Conservation (phyloP, 306 rosid genomes). For the Dicorynia guianensis region DNA sequence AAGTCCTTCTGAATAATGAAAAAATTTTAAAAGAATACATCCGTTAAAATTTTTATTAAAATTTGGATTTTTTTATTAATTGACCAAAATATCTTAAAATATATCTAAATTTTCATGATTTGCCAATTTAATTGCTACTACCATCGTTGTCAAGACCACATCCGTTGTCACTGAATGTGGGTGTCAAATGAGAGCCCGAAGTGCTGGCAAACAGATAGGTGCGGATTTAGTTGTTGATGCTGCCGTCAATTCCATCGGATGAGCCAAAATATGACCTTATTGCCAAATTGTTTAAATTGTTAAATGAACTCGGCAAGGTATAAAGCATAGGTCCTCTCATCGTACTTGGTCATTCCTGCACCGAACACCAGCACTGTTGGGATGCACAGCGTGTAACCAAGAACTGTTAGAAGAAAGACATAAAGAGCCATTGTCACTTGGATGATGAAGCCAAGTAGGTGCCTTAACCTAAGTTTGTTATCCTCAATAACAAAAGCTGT, state of each 20-base stretch:
- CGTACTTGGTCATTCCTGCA: slow-evolving; percentile 48
- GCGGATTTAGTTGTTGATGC: background rate
- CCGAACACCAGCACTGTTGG: slow-evolving; percentile 36
- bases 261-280: background rate
- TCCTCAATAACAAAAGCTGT: slow-evolving; percentile 54
- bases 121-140: too few relatives aligned
- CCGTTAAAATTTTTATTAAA: too few relatives aligned
- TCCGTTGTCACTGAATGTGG: background rate
- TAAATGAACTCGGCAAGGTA: slow-evolving; percentile 50
- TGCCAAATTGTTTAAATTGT: slow-evolving; percentile 37
- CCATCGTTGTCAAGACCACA: background rate
- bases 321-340: slow-evolving; percentile 44
- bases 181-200: background rate
- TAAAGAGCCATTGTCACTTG: slow-evolving; percentile 24
- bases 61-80: too few relatives aligned
- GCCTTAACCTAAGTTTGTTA: slow-evolving; percentile 50
- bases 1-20: too few relatives aligned
- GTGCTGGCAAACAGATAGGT: background rate
- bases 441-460: slow-evolving; percentile 31
- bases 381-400: slow-evolving; percentile 7
- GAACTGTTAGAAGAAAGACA: slow-evolving; percentile 43
- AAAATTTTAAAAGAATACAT: too few relatives aligned
- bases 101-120: too few relatives aligned
- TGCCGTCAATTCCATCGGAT: slow-evolving; percentile 19
- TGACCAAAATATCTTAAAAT: too few relatives aligned